Evolutionary conservation across 176 grass and related monocot genomes (phyloP).

Genomic region (Typha latifolia): DNA sequence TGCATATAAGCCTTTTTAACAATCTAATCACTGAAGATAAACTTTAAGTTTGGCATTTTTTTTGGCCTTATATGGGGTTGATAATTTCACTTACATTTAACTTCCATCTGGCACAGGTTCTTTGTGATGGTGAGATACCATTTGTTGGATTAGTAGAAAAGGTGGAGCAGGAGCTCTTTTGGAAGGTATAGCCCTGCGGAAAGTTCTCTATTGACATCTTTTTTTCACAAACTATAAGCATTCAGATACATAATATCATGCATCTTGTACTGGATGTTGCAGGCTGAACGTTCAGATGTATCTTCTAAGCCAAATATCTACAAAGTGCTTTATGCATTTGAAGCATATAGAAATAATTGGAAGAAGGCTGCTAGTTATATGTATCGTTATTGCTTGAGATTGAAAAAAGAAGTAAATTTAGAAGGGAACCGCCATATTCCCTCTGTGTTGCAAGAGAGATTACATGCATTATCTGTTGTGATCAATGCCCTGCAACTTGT

Average conservation of each 20-base stretch:
- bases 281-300: constrained; percentile 92
- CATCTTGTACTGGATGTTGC: constrained; percentile 5
- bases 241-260: not conserved
- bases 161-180: constrained; percentile 91
- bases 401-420: constrained; percentile 66
- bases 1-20: not conserved
- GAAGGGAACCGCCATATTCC: constrained; percentile 35
- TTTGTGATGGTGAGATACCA: constrained; percentile 81
- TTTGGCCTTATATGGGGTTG: not conserved
- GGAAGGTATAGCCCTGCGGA: constrained; percentile 43
- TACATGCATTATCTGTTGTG: constrained; percentile 73
- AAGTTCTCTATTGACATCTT: not conserved
- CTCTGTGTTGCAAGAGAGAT: constrained; percentile 59
- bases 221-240: no score
- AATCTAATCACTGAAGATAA: not conserved
- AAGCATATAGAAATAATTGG: constrained; percentile 82
- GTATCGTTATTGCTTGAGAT: constrained; percentile 79
- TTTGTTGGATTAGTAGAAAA: constrained; percentile 85
- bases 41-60: not conserved
- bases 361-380: constrained; percentile 89
- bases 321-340: constrained; percentile 95
- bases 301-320: constrained; percentile 74
- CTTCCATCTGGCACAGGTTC: constrained; percentile 36
- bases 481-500: constrained; percentile 94
- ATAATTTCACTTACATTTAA: not conserved